phyloP scores from a whole-genome alignment of 139 green algal genomes.

The Bryopsis sp. region DNA sequence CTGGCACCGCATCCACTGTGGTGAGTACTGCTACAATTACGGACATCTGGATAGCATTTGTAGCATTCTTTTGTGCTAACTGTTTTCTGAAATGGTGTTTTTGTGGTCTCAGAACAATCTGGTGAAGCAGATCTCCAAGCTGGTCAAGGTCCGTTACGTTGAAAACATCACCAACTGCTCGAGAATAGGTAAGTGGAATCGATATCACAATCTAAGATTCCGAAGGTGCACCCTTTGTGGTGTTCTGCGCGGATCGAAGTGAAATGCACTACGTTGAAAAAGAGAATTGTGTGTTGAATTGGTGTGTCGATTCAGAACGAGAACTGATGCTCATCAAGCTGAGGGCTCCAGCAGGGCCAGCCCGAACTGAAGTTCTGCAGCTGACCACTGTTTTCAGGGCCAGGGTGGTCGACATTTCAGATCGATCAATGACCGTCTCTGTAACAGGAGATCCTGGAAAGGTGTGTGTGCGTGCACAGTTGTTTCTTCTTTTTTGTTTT shows the following conservation, averaged over 20 bases:
- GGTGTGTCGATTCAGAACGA: constrained; percentile 49
- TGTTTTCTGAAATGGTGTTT: background rate
- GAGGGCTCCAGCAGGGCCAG: constrained; percentile 38
- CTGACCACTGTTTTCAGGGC: constrained; percentile 86
- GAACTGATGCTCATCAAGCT: constrained; percentile 94
- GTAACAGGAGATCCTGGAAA: constrained; percentile 89
- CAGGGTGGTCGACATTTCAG: constrained; percentile 76
- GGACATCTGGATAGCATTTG: no score
- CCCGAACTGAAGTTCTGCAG: constrained; percentile 80
- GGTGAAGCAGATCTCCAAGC: constrained; percentile 84
- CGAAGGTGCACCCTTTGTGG: no score
- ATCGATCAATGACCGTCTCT: constrained; percentile 50
- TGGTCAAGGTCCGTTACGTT: constrained; percentile 95
- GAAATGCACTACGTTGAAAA: no score
- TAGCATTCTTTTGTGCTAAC: no score
- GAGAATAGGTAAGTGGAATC: constrained; percentile 48
- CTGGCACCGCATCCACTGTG: constrained; percentile 52
- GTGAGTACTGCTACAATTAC: constrained; percentile 27
- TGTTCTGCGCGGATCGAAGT: no score
- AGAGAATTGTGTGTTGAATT: background rate
- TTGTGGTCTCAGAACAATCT: constrained; percentile 51
- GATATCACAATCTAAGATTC: constrained; percentile 3
- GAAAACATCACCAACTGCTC: constrained; percentile 81
- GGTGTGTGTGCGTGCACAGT: constrained; percentile 27
- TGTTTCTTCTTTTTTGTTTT: background rate